Evolutionary conservation across 129 eudicot genomes (phyloP), one percentile per base, ranked within the genome.

Genomic region (Ambrosia trifida): DNA sequence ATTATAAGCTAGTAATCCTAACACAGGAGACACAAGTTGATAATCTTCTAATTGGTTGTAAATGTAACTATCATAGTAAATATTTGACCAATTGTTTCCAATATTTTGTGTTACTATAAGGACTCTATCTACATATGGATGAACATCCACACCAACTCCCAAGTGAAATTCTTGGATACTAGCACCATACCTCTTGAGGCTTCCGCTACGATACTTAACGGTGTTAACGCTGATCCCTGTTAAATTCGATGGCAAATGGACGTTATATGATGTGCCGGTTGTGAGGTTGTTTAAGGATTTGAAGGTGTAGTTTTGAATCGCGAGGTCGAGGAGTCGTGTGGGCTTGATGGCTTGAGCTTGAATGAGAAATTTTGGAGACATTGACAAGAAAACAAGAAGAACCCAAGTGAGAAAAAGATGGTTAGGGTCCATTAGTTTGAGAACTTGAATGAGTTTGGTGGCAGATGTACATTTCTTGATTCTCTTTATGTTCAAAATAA

Each of bases 101-200:
- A 92, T 84, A 45, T 82, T 82, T 82, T 89, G 95, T 61, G 79
- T 74, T 66, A 92, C 90, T 2, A 92, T 6, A 12, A 92, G 74
- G 17, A 85, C 88, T 78, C 98, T 83, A 68, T 85, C 88, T 5
- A 77, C 84, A 70, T 88, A 92, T 3, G 96, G 98, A 24, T 70
- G 79, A 7, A 83, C 78, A 18, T 68, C 72, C 5, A 89, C 78
- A 30, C 96, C 96, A 3, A 18, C 74, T 11, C 81, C 81, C 5
- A 92, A 30, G 28, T 80, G 80, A 51, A 92, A 89, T 61, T 89
- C 95, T 18, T 85, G 78, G 47, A 89, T 68, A n/a, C 56, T 82
- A 14, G 91, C 98, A n/a, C 98, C 98, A 47, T 92, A 87, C 56
- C 98, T 78, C 3, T 73, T 57, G 4, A 92, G 85, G 59, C 96